Evolutionary conservation across 108 stramenopile species (phyloP).

Genomic region (Nitzschia putrida): DNA sequence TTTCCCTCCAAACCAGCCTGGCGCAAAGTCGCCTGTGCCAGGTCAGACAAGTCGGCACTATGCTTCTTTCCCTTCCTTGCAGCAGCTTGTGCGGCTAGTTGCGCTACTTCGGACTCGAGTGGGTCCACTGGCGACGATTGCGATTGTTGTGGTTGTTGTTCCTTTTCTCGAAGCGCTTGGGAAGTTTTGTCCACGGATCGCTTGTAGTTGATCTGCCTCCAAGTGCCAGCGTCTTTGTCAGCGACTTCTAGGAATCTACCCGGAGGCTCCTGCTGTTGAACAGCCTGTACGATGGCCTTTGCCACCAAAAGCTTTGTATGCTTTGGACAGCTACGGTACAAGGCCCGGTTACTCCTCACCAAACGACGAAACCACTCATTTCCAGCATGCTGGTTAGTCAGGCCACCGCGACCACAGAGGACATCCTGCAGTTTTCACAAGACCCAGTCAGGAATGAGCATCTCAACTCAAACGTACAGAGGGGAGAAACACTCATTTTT

Average conservation of each 20-base stretch:
- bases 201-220: constrained; percentile 58
- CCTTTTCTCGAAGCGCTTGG: constrained; percentile 73
- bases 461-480: neutral
- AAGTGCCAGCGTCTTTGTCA: constrained; percentile 37
- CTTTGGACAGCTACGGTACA: constrained; percentile 59
- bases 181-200: constrained; percentile 69
- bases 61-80: neutral
- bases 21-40: constrained; percentile 17
- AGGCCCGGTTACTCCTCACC: constrained; percentile 42
- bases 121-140: neutral
- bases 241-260: constrained; percentile 61
- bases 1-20: constrained; percentile 13
- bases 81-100: constrained; percentile 12
- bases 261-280: constrained; percentile 53
- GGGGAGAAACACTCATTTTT: neutral
- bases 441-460: neutral
- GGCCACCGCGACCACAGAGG: constrained; percentile 63
- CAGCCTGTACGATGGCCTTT: constrained; percentile 64
- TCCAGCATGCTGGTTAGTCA: constrained; percentile 56
- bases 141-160: constrained; percentile 7
- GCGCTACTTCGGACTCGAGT: neutral
- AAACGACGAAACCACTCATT: constrained; percentile 58
- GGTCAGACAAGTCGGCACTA: constrained; percentile 1
- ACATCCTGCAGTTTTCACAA: constrained; percentile 41
- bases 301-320: constrained; percentile 59